Conservation (phyloP, 2,329 filamentous ascomycete species). For the Cadophora luteo-olivacea region DNA sequence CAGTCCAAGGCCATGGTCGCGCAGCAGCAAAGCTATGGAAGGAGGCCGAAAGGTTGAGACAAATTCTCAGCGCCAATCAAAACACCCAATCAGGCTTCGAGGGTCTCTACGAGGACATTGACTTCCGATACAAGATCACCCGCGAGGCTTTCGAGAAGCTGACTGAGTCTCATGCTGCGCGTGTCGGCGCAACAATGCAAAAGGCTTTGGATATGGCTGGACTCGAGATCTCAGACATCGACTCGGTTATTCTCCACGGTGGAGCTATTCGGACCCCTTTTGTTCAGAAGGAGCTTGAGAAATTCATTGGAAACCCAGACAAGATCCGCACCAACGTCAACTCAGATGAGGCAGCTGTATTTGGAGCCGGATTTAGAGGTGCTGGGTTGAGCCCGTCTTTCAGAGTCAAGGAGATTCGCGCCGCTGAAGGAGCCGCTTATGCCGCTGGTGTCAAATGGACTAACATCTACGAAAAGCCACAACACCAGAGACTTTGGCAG, state of each 20-base stretch:
- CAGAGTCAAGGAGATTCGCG: slow-evolving; percentile 94
- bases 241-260: slow-evolving; percentile 92
- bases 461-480: slow-evolving; percentile 69
- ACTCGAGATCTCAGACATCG: slow-evolving; percentile 76
- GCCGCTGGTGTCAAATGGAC: slow-evolving; percentile 78
- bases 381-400: slow-evolving; percentile 93
- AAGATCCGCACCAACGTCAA: slow-evolving; percentile 96
- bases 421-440: slow-evolving; percentile 79
- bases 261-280: slow-evolving; percentile 91
- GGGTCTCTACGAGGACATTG: slow-evolving; percentile 87
- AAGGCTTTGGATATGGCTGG: slow-evolving; percentile 77
- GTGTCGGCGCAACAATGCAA: slow-evolving; percentile 73
- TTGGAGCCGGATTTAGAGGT: slow-evolving; percentile 93
- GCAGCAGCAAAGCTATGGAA: slow-evolving; percentile 91
- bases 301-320: slow-evolving; percentile 70
- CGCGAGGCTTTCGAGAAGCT: slow-evolving; percentile 83
- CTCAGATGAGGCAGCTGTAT: slow-evolving; percentile 93
- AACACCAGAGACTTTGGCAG: slow-evolving; percentile 84
- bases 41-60: slow-evolving; percentile 85
- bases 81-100: slow-evolving; percentile 85
- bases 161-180: slow-evolving; percentile 68
- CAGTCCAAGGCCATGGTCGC: slow-evolving; percentile 78
- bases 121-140: slow-evolving; percentile 89
- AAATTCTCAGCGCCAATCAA: slow-evolving; percentile 91
- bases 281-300: slow-evolving; percentile 87